Conservation (phyloP, 106 monocot species). For the Iris macrosiphon region DNA sequence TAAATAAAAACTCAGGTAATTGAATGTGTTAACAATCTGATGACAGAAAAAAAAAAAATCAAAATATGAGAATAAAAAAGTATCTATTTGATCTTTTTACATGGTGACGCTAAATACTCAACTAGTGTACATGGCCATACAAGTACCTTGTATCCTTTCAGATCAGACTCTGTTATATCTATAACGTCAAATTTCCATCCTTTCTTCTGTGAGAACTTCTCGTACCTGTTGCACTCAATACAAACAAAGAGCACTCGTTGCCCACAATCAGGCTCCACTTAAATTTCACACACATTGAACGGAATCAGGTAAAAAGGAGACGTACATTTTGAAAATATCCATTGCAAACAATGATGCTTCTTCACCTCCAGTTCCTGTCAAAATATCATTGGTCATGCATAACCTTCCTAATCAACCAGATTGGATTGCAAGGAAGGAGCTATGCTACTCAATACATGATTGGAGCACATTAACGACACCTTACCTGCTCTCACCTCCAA, state of each 20-base stretch:
- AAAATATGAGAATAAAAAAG: too few species aligned
- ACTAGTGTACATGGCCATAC: too few species aligned
- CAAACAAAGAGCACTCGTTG: not conserved
- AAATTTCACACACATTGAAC: not conserved
- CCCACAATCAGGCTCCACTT: not conserved
- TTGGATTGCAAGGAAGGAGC: not conserved
- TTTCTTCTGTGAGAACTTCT: slow-evolving; percentile 69
- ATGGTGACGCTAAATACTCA: too few species aligned
- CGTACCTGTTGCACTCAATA: slow-evolving; percentile 46
- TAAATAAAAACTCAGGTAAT: too few species aligned
- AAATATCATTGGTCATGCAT: slow-evolving; percentile 4
- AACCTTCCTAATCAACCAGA: not conserved
- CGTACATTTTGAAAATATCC: slow-evolving; percentile 95
- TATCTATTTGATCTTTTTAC: too few species aligned
- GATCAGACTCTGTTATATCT: slow-evolving; percentile 72
- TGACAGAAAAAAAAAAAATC: too few species aligned
- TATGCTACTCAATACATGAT: not conserved
- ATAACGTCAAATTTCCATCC: slow-evolving; percentile 96
- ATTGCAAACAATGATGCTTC: slow-evolving; percentile 98
- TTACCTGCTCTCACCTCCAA: slow-evolving; percentile 98
- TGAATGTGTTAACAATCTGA: too few species aligned
- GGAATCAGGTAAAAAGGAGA: not conserved
- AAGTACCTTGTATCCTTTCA: slow-evolving; percentile 83
- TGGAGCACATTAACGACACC: not conserved
- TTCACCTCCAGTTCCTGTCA: slow-evolving; percentile 90